A percentile compares a stretch with the other conserved stretches of the same genome.
phyloP scores from a whole-genome alignment of 352 stramenopile species.

The Globisporangium nunn region DNA sequence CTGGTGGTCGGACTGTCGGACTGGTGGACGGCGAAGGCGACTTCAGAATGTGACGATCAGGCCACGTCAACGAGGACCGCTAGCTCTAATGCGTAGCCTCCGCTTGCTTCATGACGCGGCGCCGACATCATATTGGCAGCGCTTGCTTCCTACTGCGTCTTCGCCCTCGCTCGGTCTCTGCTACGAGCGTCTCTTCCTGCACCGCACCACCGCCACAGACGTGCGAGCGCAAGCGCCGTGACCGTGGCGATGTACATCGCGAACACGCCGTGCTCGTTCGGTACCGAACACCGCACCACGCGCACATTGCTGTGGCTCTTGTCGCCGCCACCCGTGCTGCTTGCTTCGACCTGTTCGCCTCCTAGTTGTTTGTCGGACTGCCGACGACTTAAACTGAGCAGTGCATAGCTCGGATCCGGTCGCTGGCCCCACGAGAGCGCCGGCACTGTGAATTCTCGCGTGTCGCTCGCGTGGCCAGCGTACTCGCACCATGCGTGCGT shows the following conservation, averaged over 20 bases:
- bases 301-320: not conserved
- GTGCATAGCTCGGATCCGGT: conserved; percentile 64
- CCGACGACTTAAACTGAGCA: conserved; percentile 27
- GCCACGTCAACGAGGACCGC: conserved; percentile 5
- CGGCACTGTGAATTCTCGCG: conserved; percentile 56
- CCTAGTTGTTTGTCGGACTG: not conserved
- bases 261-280: conserved; percentile 31
- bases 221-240: conserved; percentile 11
- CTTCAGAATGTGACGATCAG: no score
- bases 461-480: conserved; percentile 16
- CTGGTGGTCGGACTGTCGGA: not conserved
- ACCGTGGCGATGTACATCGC: conserved; percentile 21
- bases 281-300: conserved; percentile 26
- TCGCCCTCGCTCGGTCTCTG: not conserved
- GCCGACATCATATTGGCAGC: not conserved
- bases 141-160: conserved; percentile 9
- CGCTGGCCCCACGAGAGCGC: conserved; percentile 79
- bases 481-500: conserved; percentile 68
- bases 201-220: not conserved
- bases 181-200: not conserved
- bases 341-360: not conserved
- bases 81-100: not conserved
- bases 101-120: not conserved
- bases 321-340: not conserved
- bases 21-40: not conserved